Base-by-base conservation (phyloP, 495 filamentous ascomycete species). In the Hypomontagnella submonticulosa region DNA sequence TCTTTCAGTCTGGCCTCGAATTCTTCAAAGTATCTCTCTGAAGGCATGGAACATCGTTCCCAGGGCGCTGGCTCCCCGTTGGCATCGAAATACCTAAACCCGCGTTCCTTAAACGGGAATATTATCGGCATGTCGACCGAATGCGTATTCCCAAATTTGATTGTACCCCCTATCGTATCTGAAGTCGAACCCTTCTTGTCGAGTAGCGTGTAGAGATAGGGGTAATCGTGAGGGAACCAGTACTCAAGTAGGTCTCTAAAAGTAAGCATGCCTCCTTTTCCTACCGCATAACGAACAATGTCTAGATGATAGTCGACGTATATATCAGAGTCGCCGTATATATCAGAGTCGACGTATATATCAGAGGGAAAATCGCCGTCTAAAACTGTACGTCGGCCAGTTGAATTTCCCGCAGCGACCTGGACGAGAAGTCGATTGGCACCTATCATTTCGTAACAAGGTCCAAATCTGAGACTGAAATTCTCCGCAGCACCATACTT, bases 301-400 rank as follows among this genome's bases (percentile, higher is more conserved):
- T 64, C 61, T 18, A 64, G 12, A 5, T 38, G 38, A 20, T 53
- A 64, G n/a, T 57, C 53, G 23, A 63, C 30, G 20, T 11, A 52
- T 20, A 52, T 15, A 12, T 16, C 32, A 8, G 10, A 0, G 37
- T 23, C n/a, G 3, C 27, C 9, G 0, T 30, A 33, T 6, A 13
- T 6, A 12, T n/a, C 0, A n/a, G n/a, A 64, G n/a, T 57, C 53
- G 23, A 63, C 30, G 20, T 11, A 52, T 20, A 52, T 15, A 12
- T 16, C 32, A 8, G 10, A 0, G 37, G n/a, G n/a, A n/a, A n/a
- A n/a, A n/a, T 23, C n/a, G 3, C 27, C 9, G 0, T 30, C 30
- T 6, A 13, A 3, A 12, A 8, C 0, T 19, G 30, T 18, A 12
- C 34, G 11, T 41, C 23, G 15, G 5, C 50, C 43, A n/a, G 18